Evolutionary conservation across 2,329 filamentous ascomycete species (phyloP).

Genomic region (Fusarium nelsonii): DNA sequence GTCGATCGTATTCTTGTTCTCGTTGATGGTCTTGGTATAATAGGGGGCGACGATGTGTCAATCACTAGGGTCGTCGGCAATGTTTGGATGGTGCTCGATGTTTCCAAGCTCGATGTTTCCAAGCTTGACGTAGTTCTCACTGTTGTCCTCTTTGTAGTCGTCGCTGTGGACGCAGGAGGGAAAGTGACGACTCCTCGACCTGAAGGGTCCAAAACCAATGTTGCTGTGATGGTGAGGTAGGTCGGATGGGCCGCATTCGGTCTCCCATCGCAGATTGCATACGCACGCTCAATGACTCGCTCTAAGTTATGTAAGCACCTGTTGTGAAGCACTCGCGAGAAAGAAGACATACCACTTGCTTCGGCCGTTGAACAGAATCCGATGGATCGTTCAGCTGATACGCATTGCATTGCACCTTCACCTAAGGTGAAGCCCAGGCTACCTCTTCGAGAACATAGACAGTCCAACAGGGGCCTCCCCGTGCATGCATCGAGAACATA

Average conservation of each 20-base stretch:
- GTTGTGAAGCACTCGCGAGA: neutral
- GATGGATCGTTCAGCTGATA: constrained; percentile 64
- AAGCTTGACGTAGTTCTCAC: constrained; percentile 23
- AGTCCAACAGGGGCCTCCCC: constrained; percentile 65
- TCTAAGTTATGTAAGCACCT: constrained; percentile 49
- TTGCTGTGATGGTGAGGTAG: constrained; percentile 69
- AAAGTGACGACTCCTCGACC: constrained; percentile 50
- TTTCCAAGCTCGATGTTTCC: constrained; percentile 11
- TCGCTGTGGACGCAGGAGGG: constrained; percentile 36
- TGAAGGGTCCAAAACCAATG: constrained; percentile 57
- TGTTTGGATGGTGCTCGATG: constrained; percentile 31
- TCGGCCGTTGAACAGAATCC: constrained; percentile 65
- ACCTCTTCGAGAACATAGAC: constrained; percentile 72
- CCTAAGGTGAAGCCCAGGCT: constrained; percentile 74
- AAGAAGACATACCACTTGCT: constrained; percentile 49
- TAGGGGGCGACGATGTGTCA: constrained; percentile 45
- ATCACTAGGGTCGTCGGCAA: constrained; percentile 49
- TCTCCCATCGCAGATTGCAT: constrained; percentile 68
- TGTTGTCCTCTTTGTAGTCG: constrained; percentile 14
- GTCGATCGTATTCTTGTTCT: constrained; percentile 21
- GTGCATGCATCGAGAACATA: constrained; percentile 65
- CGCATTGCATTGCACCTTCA: constrained; percentile 78
- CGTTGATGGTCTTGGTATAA: constrained; percentile 27
- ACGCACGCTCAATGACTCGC: constrained; percentile 61
- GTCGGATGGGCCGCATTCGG: constrained; percentile 66